Percentiles rank a stretch among this genome's conserved stretches.
Conservation (phyloP, 2,329 filamentous ascomycete genomes). For the Cladophialophora yegresii region DNA sequence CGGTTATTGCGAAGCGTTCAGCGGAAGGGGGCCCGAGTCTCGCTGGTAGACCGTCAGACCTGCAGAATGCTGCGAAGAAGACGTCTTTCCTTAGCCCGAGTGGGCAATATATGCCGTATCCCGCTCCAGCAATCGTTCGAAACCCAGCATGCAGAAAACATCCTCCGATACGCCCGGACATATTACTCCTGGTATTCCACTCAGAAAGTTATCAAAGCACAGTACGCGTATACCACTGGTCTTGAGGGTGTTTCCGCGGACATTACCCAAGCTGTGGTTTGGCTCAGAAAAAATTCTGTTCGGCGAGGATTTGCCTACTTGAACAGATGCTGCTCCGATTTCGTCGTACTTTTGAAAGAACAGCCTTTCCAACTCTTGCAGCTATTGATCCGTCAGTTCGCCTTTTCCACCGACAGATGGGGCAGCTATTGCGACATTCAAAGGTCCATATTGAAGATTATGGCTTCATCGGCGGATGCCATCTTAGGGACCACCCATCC, state of each 20-base stretch:
- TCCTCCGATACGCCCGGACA: not conserved
- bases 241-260: too few relatives aligned
- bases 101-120: not conserved
- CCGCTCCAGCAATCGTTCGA: not conserved
- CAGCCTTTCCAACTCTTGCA: slow-evolving; percentile 7
- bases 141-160: not conserved
- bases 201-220: not conserved
- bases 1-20: slow-evolving; percentile 7
- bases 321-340: not conserved
- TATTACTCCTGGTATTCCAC: slow-evolving; percentile 6
- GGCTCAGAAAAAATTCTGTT: not conserved
- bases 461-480: not conserved
- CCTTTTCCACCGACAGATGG: accelerated
- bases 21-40: not conserved
- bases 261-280: accelerated
- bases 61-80: not conserved
- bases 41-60: not conserved
- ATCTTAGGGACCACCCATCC: not conserved
- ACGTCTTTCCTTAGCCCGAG: too few relatives aligned
- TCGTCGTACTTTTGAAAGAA: not conserved
- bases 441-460: not conserved
- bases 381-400: not conserved
- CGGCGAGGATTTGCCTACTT: slow-evolving; percentile 1
- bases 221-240: too few relatives aligned
- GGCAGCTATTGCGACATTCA: not conserved